phyloP scores from a whole-genome alignment of 768 basidiomycete species.

The Russula emetica region DNA sequence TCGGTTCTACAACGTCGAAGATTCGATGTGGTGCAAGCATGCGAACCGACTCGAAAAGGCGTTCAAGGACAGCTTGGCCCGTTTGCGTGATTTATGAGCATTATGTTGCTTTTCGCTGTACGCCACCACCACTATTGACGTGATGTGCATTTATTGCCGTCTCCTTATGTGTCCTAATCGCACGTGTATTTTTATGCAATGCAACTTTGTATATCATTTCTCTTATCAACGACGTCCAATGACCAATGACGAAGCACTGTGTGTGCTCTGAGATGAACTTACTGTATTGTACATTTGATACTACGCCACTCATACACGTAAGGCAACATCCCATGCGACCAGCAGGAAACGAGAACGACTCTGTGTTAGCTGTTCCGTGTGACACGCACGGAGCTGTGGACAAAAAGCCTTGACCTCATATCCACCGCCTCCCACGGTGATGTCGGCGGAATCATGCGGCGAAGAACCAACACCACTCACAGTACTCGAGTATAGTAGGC shows the following conservation, averaged over 20 bases:
- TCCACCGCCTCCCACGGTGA: slow-evolving; percentile 58
- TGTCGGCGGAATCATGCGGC: slow-evolving; percentile 69
- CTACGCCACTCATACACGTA: not conserved
- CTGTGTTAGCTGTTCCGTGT: slow-evolving; percentile 50
- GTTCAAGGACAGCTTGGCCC: slow-evolving; percentile 50
- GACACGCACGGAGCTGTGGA: not conserved
- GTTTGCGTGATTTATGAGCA: slow-evolving; percentile 22
- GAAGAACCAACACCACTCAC: not conserved
- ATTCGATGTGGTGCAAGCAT: slow-evolving; percentile 74
- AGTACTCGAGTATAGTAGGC: too few species aligned
- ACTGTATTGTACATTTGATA: too few species aligned
- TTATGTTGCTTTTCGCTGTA: not conserved
- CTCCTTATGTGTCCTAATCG: slow-evolving; percentile 7
- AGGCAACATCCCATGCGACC: not conserved
- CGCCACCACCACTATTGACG: not conserved
- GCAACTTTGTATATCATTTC: slow-evolving; percentile 14
- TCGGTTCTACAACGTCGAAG: slow-evolving; percentile 78
- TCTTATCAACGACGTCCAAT: not conserved
- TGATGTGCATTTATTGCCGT: slow-evolving; percentile 3
- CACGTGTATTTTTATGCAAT: slow-evolving; percentile 27
- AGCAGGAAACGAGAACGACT: slow-evolving; percentile 20
- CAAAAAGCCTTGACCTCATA: slow-evolving; percentile 46
- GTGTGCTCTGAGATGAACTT: not conserved
- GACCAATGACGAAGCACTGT: not conserved
- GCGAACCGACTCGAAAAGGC: slow-evolving; percentile 81